Conservation (phyloP, 768 basidiomycete species). For the Leucocoprinus leucothites region DNA sequence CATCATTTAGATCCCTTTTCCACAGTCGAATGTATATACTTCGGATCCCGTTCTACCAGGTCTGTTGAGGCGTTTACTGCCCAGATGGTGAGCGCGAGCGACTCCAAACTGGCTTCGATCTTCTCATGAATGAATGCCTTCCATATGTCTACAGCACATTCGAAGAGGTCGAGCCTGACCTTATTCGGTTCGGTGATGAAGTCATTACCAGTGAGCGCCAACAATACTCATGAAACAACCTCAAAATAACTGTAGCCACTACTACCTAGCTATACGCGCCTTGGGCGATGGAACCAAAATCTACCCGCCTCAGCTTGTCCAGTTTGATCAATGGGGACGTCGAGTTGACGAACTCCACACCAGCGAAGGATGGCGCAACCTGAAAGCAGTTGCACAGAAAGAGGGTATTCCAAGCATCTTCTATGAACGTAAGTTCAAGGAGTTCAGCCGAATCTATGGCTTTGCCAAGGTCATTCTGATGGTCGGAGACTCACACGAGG, state of each 20-base stretch:
- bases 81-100: conserved; percentile 31
- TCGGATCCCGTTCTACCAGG: conserved; percentile 60
- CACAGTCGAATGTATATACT: conserved; percentile 57
- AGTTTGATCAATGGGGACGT: conserved; percentile 77
- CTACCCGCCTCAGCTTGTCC: conserved; percentile 50
- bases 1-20: conserved; percentile 42
- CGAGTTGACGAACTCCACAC: conserved; percentile 63
- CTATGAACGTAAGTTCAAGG: conserved; percentile 60
- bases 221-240: not conserved
- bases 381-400: conserved; percentile 59
- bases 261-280: conserved; percentile 46
- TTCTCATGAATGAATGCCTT: not conserved
- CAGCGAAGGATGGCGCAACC: conserved; percentile 68
- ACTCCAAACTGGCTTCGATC: not conserved
- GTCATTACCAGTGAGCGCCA: conserved; percentile 44
- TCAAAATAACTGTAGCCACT: not conserved
- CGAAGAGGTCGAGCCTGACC: conserved; percentile 54
- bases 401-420: conserved; percentile 68
- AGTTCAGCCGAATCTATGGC: conserved; percentile 58
- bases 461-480: conserved; percentile 66
- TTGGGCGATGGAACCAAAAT: conserved; percentile 42
- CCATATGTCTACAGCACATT: conserved; percentile 30
- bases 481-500: conserved; percentile 62
- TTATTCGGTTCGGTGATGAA: conserved; percentile 57
- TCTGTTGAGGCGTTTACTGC: conserved; percentile 56